These are phyloP conservation scores for Amniculicola lignicola DNA, from an alignment of 495 filamentous ascomycete genomes.

Conservation along the genomic window DNA sequence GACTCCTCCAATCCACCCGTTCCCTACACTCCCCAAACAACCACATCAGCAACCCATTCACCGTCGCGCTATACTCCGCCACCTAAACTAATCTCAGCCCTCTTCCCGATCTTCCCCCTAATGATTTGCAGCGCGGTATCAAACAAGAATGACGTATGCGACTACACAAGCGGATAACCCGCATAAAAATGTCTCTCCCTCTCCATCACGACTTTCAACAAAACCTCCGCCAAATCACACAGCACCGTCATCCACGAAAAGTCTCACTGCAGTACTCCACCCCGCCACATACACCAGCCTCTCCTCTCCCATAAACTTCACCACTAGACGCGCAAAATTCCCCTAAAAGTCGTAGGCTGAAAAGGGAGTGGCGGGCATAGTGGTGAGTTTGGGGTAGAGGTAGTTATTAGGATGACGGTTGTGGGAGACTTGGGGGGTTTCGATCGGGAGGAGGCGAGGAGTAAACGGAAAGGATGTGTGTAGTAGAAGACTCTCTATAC, in stretches of 20 bases:
- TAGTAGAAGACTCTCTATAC: no score
- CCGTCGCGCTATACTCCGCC: slow-evolving; percentile 11
- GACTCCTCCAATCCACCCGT: slow-evolving; percentile 6
- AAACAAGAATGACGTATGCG: slow-evolving; percentile 23
- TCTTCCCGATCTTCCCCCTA: slow-evolving; percentile 20
- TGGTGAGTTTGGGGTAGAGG: no score
- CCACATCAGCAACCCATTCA: slow-evolving; percentile 8
- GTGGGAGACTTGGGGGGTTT: no score
- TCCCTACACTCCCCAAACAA: slow-evolving; percentile 8
- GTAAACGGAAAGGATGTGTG: no score
- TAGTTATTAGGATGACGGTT: no score
- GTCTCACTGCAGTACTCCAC: slow-evolving; percentile 27
- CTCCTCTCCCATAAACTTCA: slow-evolving; percentile 27
- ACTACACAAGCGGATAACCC: slow-evolving; percentile 39
- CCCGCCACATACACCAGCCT: slow-evolving; percentile 20
- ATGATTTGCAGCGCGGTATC: slow-evolving; percentile 8
- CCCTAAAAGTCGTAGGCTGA: slow-evolving; percentile 41
- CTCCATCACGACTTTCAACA: slow-evolving; percentile 31
- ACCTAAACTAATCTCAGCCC: slow-evolving; percentile 15
- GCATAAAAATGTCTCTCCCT: slow-evolving; percentile 38
- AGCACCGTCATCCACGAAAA: slow-evolving; percentile 35
- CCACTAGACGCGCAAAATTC: slow-evolving; percentile 33
- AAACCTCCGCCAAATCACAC: slow-evolving; percentile 34
- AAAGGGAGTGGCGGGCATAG: no score
- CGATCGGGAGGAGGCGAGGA: no score